Percentiles rank a stretch among this genome's conserved stretches.
These are phyloP conservation scores for Aureobasidium sp. DNA, from an alignment of 2,329 filamentous ascomycete genomes.

Conservation along the genomic window DNA sequence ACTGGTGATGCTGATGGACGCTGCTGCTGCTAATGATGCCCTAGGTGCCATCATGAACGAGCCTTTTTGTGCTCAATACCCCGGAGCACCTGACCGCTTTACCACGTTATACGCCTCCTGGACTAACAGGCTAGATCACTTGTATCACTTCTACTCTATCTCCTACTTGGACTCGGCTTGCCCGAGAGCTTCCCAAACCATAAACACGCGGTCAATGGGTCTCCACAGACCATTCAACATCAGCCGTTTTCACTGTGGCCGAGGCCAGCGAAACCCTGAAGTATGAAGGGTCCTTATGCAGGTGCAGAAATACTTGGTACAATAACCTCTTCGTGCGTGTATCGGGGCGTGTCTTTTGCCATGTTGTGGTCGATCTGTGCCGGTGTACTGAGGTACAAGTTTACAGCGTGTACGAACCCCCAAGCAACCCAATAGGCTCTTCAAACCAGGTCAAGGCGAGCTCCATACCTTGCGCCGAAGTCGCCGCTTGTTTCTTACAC, in stretches of 20 bases:
- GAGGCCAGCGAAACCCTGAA: constrained; percentile 6
- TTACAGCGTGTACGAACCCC: neutral
- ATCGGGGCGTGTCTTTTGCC: neutral
- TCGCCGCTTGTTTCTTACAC: neutral
- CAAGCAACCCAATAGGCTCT: neutral
- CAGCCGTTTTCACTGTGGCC: neutral
- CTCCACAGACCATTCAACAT: neutral
- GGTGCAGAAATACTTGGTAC: neutral
- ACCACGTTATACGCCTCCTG: too few species aligned
- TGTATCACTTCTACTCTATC: constrained; percentile 2
- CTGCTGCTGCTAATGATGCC: neutral
- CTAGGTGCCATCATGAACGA: neutral
- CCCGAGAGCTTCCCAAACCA: neutral
- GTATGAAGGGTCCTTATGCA: neutral
- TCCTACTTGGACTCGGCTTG: neutral
- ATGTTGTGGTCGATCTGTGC: constrained; percentile 1
- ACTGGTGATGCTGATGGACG: neutral
- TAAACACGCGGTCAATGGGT: neutral
- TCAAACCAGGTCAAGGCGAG: constrained; percentile 1
- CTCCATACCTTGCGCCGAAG: neutral
- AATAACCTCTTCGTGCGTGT: neutral
- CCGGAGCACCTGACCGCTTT: constrained; percentile 1
- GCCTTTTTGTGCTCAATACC: neutral
- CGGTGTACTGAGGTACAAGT: neutral
- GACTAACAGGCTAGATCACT: neutral